Conservation (phyloP, 2,329 filamentous ascomycete species). For the Penicillium hesseltinei region DNA sequence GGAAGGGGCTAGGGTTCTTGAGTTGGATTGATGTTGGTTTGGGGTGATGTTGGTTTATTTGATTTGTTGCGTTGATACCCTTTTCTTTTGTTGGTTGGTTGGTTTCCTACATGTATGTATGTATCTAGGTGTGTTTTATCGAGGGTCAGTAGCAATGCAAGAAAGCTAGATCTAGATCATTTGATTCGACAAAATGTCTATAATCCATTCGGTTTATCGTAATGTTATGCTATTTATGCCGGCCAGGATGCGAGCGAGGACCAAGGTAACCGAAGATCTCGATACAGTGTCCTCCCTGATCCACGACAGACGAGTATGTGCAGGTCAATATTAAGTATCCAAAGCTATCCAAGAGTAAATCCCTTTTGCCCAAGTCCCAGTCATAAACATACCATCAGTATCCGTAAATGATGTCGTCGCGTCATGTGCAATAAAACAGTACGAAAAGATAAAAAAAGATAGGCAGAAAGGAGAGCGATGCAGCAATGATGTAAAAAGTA, state of each 20-base stretch:
- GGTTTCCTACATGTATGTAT: background rate
- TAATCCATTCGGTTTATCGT: background rate
- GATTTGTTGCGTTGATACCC: background rate
- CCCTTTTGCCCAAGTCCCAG: background rate
- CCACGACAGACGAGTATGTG: background rate
- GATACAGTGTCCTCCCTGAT: background rate
- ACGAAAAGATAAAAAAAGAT: background rate
- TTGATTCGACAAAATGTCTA: background rate
- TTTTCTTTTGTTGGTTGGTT: background rate
- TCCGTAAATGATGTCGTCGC: constrained; percentile 12
- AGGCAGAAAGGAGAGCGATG: background rate
- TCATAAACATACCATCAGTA: background rate
- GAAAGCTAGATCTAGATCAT: background rate
- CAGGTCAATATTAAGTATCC: constrained; percentile 17
- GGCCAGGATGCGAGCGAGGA: background rate
- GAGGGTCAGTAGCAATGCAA: background rate
- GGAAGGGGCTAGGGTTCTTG: constrained; percentile 11
- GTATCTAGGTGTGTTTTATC: background rate
- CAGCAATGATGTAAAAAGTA: background rate
- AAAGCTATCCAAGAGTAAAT: constrained; percentile 5
- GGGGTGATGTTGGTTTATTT: background rate
- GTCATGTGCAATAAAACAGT: constrained; percentile 14
- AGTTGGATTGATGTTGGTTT: constrained; percentile 5
- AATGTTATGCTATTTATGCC: background rate
- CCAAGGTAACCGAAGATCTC: background rate